phyloP scores from a whole-genome alignment of 1,284 basidiomycete species.

The Pseudozyma flocculosa region DNA sequence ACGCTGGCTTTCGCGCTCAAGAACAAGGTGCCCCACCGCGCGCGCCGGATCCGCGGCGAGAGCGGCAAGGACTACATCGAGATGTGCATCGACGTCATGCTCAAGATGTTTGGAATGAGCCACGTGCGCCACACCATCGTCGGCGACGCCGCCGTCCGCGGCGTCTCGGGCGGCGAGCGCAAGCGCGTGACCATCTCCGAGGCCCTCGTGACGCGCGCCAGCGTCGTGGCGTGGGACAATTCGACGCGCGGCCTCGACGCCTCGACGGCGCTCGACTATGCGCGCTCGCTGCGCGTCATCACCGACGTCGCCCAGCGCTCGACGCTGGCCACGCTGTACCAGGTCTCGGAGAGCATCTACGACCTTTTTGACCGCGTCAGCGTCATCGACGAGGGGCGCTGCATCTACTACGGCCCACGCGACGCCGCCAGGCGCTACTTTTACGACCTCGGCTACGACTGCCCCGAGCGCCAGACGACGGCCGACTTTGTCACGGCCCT shows the following conservation, averaged over 20 bases:
- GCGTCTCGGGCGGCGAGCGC: slow-evolving; percentile 47
- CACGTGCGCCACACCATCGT: slow-evolving; percentile 51
- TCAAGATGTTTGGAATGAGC: slow-evolving; percentile 53
- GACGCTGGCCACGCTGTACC: slow-evolving; percentile 48
- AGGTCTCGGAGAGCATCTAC: slow-evolving; percentile 45
- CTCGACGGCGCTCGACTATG: slow-evolving; percentile 47
- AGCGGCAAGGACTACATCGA: slow-evolving; percentile 38
- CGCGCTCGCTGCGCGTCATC: slow-evolving; percentile 38
- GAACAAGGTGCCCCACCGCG: slow-evolving; percentile 38
- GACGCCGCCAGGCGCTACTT: slow-evolving; percentile 43
- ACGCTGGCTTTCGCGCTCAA: slow-evolving; percentile 42
- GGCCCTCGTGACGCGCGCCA: slow-evolving; percentile 32
- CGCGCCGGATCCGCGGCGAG: slow-evolving; percentile 24
- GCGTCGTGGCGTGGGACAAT: slow-evolving; percentile 44
- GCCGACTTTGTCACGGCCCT: slow-evolving; percentile 65
- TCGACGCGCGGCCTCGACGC: slow-evolving; percentile 48
- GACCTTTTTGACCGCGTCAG: slow-evolving; percentile 42
- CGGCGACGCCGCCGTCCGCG: slow-evolving; percentile 43
- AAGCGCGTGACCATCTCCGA: slow-evolving; percentile 50
- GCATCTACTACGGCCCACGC: slow-evolving; percentile 60
- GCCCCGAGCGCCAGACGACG: slow-evolving; percentile 38
- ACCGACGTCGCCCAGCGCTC: slow-evolving; percentile 47
- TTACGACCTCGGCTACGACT: slow-evolving; percentile 43
- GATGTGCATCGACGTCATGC: slow-evolving; percentile 33
- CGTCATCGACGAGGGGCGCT: slow-evolving; percentile 45